Percentiles rank a stretch among this genome's conserved stretches.
Conservation (phyloP, 208 protist genomes). For the Trypanosomatidae sp. region DNA sequence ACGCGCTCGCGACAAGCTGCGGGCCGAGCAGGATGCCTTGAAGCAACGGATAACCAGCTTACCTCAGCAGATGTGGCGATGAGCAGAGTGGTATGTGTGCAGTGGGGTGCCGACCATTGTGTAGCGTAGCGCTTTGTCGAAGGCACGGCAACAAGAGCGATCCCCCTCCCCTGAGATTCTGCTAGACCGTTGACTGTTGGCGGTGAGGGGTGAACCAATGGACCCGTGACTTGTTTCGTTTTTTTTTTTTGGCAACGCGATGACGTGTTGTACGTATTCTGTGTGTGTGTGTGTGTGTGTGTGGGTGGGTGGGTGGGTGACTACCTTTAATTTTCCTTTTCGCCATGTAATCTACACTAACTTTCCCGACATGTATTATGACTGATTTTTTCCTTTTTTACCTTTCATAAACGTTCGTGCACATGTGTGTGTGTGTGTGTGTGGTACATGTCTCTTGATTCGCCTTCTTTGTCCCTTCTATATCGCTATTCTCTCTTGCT, state of each 20-base stretch:
- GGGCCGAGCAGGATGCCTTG: constrained; percentile 30
- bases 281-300: neutral
- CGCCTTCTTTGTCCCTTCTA: neutral
- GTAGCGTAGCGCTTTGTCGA: neutral
- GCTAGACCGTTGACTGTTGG: neutral
- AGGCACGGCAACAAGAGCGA: neutral
- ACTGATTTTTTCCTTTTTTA: neutral
- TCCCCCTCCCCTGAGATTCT: neutral
- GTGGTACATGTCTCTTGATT: neutral
- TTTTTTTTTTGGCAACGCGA: neutral
- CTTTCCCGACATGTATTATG: constrained; percentile 1
- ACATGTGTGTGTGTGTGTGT: neutral
- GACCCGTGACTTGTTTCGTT: neutral
- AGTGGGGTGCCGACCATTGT: neutral
- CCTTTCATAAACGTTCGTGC: neutral
- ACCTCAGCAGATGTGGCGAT: neutral
- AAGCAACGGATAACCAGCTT: constrained; percentile 17
- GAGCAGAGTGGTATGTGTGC: neutral
- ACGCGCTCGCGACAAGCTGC: constrained; percentile 46
- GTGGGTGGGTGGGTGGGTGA: neutral
- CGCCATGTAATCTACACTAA: constrained; percentile 5
- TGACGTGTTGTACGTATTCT: neutral
- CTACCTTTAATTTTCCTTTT: neutral
- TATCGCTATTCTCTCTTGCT: neutral
- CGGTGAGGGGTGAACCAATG: neutral